phyloP scores from a whole-genome alignment of 371 early-diverging fungal species.

The Capniomyces stellatus region DNA sequence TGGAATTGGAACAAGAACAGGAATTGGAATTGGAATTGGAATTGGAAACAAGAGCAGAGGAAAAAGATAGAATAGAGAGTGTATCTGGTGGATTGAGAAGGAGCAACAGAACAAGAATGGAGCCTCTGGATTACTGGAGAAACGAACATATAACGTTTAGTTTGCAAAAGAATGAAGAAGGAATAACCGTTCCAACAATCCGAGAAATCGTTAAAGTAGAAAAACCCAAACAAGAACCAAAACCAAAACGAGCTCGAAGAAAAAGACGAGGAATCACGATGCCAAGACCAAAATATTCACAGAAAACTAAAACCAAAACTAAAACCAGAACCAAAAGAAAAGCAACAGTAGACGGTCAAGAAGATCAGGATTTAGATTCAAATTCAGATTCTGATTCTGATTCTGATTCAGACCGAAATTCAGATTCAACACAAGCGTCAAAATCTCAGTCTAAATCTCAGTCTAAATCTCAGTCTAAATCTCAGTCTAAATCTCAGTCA shows the following conservation, averaged over 20 bases:
- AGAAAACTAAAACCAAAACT: not conserved
- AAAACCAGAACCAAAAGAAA: not conserved
- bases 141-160: constrained; percentile 24
- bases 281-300: constrained; percentile 4
- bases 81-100: constrained; percentile 3
- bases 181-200: constrained; percentile 12
- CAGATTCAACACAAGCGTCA: not conserved
- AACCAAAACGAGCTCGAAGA: constrained; percentile 8
- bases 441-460: not conserved
- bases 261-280: not conserved
- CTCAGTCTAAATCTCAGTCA: not conserved
- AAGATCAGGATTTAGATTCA: too few species aligned
- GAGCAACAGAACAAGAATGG: constrained; percentile 15
- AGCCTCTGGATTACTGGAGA: constrained; percentile 22
- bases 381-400: not conserved
- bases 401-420: not conserved
- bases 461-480: not conserved
- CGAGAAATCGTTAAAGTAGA: constrained; percentile 16
- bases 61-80: not conserved
- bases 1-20: constrained; percentile 4
- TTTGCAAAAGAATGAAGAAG: constrained; percentile 5
- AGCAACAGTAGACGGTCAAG: too few species aligned
- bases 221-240: constrained; percentile 14
- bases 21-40: not conserved
- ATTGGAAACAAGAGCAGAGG: not conserved